Evolutionary conservation across 257 asterid species (phyloP).

Genomic region (Schizonepeta tenuifolia): DNA sequence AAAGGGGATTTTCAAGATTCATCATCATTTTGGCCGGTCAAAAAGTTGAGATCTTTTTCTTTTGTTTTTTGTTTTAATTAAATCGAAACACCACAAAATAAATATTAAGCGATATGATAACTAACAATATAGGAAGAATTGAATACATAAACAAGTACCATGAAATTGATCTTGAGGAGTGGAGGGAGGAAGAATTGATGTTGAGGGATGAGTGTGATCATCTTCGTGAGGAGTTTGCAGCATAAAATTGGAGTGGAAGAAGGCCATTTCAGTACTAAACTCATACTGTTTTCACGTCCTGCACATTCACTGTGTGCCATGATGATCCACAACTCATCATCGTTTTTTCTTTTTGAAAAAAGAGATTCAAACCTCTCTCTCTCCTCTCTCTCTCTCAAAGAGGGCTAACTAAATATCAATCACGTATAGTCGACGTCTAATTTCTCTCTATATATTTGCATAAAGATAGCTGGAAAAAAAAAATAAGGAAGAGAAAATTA

Average conservation of each 20-base stretch:
- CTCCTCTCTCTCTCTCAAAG: not conserved
- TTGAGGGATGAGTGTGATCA: conserved; percentile 38
- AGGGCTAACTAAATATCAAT: conserved; percentile 25
- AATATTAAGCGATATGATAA: too few relatives aligned
- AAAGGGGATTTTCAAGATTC: too few relatives aligned
- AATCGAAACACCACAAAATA: too few relatives aligned
- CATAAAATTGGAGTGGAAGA: conserved; percentile 88
- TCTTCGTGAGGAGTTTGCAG: conserved; percentile 63
- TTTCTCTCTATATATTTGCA: conserved; percentile 29
- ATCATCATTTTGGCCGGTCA: too few relatives aligned
- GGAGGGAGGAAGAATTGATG: conserved; percentile 43
- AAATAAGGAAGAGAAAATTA: not conserved
- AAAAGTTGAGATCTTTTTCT: too few relatives aligned
- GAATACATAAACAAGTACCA: conserved; percentile 35
- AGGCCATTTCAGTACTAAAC: conserved; percentile 59
- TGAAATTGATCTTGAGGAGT: conserved; percentile 55
- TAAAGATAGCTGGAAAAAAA: not conserved
- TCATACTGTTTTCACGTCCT: conserved; percentile 30
- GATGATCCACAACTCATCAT: conserved; percentile 29
- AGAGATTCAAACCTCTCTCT: conserved; percentile 1
- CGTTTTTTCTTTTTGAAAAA: not conserved
- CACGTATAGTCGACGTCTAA: not conserved
- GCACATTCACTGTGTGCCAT: conserved; percentile 31
- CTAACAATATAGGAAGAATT: too few relatives aligned
- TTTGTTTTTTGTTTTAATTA: too few relatives aligned